These are phyloP conservation scores for Metschnikowia orientalis DNA, from an alignment of 805 yeast genomes.

Conservation along the genomic window DNA sequence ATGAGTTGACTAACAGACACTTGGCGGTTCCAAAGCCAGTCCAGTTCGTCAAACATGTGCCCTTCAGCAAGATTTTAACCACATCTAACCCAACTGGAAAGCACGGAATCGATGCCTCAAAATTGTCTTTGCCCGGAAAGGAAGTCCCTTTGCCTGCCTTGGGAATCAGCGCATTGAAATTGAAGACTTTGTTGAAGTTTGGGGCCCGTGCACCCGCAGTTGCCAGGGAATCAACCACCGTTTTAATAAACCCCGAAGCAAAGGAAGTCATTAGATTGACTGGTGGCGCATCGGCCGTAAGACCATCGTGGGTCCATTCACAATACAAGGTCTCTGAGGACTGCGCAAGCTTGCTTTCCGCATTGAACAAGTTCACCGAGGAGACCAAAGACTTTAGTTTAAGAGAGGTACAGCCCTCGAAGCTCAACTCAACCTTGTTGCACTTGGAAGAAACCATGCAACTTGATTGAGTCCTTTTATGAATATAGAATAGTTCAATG, in stretches of 20 bases:
- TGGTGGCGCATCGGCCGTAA: conserved; percentile 66
- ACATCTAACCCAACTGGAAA: conserved; percentile 64
- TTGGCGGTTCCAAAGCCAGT: conserved; percentile 72
- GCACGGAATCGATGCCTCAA: conserved; percentile 61
- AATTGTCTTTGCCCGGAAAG: conserved; percentile 65
- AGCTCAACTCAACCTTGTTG: conserved; percentile 14
- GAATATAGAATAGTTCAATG: no score
- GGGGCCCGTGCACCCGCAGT: conserved; percentile 49
- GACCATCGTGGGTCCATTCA: conserved; percentile 89
- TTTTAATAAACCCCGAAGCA: conserved; percentile 47
- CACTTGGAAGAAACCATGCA: conserved; percentile 21
- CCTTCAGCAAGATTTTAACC: conserved; percentile 60
- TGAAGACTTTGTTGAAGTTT: conserved; percentile 55
- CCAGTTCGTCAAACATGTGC: conserved; percentile 66
- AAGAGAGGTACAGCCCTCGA: conserved; percentile 39
- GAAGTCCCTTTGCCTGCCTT: conserved; percentile 73
- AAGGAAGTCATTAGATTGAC: conserved; percentile 70
- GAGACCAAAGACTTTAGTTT: conserved; percentile 64
- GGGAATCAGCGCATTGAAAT: conserved; percentile 64
- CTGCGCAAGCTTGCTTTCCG: conserved; percentile 42
- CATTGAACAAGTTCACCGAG: conserved; percentile 58
- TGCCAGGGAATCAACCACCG: conserved; percentile 77
- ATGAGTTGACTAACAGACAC: conserved; percentile 76
- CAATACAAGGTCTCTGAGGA: conserved; percentile 55
- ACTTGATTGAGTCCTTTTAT: conserved; percentile 18